These are phyloP conservation scores for Solanum stenotomum DNA, from an alignment of 257 asterid species.

Conservation along the genomic window DNA sequence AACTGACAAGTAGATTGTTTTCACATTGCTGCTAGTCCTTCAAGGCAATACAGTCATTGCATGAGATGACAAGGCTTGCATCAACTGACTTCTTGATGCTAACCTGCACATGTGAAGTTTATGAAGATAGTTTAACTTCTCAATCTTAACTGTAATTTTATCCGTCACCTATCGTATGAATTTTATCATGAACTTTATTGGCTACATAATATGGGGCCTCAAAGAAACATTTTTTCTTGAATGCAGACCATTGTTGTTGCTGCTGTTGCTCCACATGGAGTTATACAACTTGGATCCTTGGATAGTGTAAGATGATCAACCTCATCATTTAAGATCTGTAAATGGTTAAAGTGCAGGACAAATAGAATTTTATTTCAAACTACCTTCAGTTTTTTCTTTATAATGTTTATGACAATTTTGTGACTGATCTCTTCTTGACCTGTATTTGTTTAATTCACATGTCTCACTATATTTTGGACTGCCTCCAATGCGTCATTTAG, in stretches of 20 bases:
- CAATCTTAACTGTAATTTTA: not conserved
- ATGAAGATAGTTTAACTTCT: not conserved
- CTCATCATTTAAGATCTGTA: not conserved
- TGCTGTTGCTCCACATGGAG: slow-evolving; percentile 76
- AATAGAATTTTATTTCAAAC: not conserved
- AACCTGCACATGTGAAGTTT: not conserved
- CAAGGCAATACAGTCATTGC: not conserved
- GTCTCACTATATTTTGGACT: not conserved
- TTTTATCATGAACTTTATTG: not conserved
- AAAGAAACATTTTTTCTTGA: slow-evolving; percentile 1
- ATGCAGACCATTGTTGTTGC: slow-evolving; percentile 86
- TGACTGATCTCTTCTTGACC: not conserved
- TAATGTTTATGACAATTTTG: not conserved
- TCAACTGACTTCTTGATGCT: not conserved
- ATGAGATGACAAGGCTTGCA: not conserved
- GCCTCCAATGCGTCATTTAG: not conserved
- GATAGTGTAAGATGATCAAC: slow-evolving; percentile 42
- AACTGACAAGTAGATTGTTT: not conserved
- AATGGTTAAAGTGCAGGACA: not conserved
- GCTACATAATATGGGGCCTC: not conserved
- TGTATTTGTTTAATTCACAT: not conserved
- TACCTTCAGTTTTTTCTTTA: not conserved
- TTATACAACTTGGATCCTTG: slow-evolving; percentile 75
- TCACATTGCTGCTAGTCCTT: not conserved
- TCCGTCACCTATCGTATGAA: not conserved